These are phyloP conservation scores for Polysphondylium violaceum DNA, from an alignment of 78 protist genomes.

Conservation along the genomic window DNA sequence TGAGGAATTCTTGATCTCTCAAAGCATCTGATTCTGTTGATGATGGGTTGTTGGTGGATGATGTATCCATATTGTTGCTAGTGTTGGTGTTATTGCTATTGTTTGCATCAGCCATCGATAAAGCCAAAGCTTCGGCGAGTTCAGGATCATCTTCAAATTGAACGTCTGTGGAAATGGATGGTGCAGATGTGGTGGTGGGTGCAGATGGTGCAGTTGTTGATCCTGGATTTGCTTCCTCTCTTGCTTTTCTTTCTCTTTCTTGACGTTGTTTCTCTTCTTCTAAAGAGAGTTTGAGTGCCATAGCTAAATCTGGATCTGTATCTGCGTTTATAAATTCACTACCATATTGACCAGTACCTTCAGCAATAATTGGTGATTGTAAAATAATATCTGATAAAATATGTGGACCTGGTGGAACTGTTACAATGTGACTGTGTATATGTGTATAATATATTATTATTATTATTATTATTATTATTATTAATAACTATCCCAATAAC, in stretches of 20 bases:
- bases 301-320: conserved; percentile 90
- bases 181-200: background rate
- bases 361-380: conserved; percentile 81
- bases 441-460: background rate
- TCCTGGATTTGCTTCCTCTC: conserved; percentile 62
- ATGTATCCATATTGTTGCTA: background rate
- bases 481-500: background rate
- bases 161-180: background rate
- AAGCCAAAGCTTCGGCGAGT: conserved; percentile 81
- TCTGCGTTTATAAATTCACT: conserved; percentile 75
- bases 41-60: background rate
- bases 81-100: background rate
- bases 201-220: conserved; percentile 10
- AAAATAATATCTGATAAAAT: conserved; percentile 89
- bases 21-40: conserved; percentile 21
- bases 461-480: no score
- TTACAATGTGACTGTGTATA: conserved; percentile 80
- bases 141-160: conserved; percentile 83
- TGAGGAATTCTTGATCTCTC: conserved; percentile 70
- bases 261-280: conserved; percentile 93
- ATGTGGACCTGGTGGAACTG: conserved; percentile 94
- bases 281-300: conserved; percentile 93
- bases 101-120: conserved; percentile 70
- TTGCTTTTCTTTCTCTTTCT: conserved; percentile 81
- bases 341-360: conserved; percentile 56